Percentiles rank a stretch among this genome's conserved stretches.
Conservation (phyloP, 2,329 filamentous ascomycete species). For the Talaromyces islandicus region DNA sequence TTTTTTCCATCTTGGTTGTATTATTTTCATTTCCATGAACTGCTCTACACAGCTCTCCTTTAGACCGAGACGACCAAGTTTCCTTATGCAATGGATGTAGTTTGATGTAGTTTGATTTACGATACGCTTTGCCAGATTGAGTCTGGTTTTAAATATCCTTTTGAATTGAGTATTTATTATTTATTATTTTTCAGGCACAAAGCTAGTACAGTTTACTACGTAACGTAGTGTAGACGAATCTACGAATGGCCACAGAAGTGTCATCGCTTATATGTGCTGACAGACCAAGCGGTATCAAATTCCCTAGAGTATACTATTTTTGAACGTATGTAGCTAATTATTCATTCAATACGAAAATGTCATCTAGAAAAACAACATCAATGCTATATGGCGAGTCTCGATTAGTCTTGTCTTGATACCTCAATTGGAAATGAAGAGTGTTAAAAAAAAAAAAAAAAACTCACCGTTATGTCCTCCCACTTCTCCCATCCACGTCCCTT, state of each 20-base stretch:
- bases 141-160: not conserved
- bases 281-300: not conserved
- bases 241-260: no score
- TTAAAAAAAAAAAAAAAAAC: no score
- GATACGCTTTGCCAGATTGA: not conserved
- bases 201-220: no score
- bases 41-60: not conserved
- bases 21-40: not conserved
- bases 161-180: not conserved
- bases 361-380: not conserved
- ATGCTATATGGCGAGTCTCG: not conserved
- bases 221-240: no score
- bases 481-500: conserved; percentile 89
- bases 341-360: not conserved
- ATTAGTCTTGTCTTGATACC: not conserved
- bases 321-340: not conserved
- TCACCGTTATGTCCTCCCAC: conserved; percentile 41
- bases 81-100: not conserved
- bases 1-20: not conserved
- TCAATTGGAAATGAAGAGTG: not conserved
- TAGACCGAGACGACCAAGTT: not conserved
- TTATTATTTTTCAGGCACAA: not conserved
- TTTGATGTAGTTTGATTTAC: not conserved
- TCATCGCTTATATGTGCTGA: no score
- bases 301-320: not conserved